phyloP scores from a whole-genome alignment of 225 moss, liverwort and hornwort species.

The Bryoerythrophyllum caledonicum region DNA sequence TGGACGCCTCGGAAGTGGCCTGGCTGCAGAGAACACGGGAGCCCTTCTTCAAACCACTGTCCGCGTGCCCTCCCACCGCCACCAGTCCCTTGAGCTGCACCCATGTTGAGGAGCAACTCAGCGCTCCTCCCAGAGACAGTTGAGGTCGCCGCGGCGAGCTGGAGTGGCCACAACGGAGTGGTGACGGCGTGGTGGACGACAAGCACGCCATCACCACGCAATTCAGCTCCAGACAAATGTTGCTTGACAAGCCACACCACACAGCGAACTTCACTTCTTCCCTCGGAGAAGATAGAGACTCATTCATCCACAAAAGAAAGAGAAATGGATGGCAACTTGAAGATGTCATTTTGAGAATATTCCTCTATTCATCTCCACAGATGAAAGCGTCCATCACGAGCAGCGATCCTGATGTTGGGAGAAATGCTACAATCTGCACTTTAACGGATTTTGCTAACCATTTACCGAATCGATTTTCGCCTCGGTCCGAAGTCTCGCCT shows the following conservation, averaged over 20 bases:
- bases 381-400: too few species aligned
- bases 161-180: constrained; percentile 10
- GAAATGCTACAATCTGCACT: too few species aligned
- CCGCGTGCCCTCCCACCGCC: background rate
- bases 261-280: background rate
- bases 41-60: background rate
- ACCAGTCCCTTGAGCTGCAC: background rate
- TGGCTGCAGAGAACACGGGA: constrained; percentile 44
- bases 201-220: constrained; percentile 34
- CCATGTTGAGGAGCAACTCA: constrained; percentile 7
- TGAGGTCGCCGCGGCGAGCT: background rate
- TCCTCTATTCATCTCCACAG: background rate
- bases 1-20: constrained; percentile 64
- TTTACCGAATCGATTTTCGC: too few species aligned
- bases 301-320: background rate
- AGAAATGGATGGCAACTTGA: background rate
- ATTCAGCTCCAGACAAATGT: background rate
- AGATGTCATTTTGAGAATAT: too few species aligned
- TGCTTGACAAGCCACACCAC: background rate
- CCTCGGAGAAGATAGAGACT: constrained; percentile 12
- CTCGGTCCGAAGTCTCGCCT: too few species aligned
- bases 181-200: constrained; percentile 20
- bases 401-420: too few species aligned
- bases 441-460: too few species aligned
- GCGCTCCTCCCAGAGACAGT: background rate